Percentiles rank a stretch among this genome's conserved stretches.
Conservation (phyloP, 1,284 basidiomycete genomes). For the Leccinum holopus region DNA sequence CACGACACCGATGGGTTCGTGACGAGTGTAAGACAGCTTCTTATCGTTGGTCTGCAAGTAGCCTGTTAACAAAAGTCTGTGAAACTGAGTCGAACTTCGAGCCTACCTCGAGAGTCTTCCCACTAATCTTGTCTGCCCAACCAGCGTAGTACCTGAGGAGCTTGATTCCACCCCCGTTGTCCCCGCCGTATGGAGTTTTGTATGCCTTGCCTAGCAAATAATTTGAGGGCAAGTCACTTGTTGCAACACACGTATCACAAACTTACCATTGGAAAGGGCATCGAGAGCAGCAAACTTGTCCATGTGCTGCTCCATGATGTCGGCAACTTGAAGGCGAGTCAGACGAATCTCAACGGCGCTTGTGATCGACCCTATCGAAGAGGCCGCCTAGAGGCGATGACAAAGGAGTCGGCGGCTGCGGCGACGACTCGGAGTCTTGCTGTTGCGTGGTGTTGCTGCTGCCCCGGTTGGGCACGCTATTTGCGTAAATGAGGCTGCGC, state of each 20-base stretch:
- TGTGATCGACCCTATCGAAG: no score
- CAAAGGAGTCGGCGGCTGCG: no score
- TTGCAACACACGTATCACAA: neutral
- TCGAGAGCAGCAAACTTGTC: conserved; percentile 68
- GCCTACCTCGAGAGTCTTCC: conserved; percentile 46
- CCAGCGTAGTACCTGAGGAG: conserved; percentile 39
- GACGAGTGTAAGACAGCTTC: conserved; percentile 13
- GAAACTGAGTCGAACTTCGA: neutral
- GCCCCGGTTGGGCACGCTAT: no score
- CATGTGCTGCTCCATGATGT: conserved; percentile 60
- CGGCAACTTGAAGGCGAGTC: conserved; percentile 47
- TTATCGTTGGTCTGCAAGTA: conserved; percentile 7
- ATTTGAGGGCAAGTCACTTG: neutral
- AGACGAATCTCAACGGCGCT: no score
- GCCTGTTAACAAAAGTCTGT: neutral
- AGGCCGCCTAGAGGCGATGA: no score
- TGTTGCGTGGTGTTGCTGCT: no score
- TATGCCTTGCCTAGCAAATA: conserved; percentile 45
- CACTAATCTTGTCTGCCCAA: conserved; percentile 55
- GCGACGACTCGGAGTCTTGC: no score
- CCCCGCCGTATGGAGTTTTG: conserved; percentile 48
- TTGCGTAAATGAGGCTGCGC: no score
- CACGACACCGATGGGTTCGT: conserved; percentile 16
- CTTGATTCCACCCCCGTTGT: conserved; percentile 50
- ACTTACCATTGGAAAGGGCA: conserved; percentile 53